Base-by-base conservation (phyloP, 23 red algal species). In the Gracilaria domingensis region DNA sequence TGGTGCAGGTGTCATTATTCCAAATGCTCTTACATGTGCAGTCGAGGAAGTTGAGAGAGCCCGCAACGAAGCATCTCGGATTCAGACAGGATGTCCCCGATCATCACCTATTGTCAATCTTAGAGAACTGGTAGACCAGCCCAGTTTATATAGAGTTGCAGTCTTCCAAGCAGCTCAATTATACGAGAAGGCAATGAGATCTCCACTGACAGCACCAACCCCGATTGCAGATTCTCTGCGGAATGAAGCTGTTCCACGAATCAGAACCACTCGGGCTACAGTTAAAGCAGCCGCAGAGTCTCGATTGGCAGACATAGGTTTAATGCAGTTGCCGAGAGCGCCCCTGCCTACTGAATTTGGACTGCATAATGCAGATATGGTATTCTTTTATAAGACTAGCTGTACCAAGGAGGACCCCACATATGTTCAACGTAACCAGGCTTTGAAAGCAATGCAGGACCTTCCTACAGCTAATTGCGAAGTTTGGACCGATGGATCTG, bases 181-280 rank as follows among this genome's bases (percentile, higher is more conserved):
- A 25, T 70, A 70, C 28, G 65, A 70, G 25, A 70, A 70, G 16
- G 65, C 65, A 38, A 70, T 36, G 35, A 12, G 65, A 70, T 33
- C 13, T 34, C 6, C 65, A 36, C 3, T 8, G 4, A 16, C 3
- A 12, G 23, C 3, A 17, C 8, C 25, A 4, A 70, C 65, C 2
- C 65, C 65, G 4, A 33, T 34, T 24, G 65, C 65, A 4, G 35
- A 35, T 4, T 9, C 28, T 1, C 12, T 70, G 8, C 4, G 35
- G 17, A 33, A 7, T 3, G 65, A 34, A 70, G 23, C 25, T 17
- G 12, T 17, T 17, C 14, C 29, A 33, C 60, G 60, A 7, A 66
- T 66, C n/a, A n/a, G n/a, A n/a, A n/a, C n/a, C n/a, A n/a, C n/a
- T n/a, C n/a, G n/a, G n/a, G n/a, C n/a, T n/a, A n/a, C 65, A 17